Percentiles rank a stretch among this genome's conserved stretches.
Conservation (phyloP, 768 basidiomycete genomes). For the Collybia mongolica region DNA sequence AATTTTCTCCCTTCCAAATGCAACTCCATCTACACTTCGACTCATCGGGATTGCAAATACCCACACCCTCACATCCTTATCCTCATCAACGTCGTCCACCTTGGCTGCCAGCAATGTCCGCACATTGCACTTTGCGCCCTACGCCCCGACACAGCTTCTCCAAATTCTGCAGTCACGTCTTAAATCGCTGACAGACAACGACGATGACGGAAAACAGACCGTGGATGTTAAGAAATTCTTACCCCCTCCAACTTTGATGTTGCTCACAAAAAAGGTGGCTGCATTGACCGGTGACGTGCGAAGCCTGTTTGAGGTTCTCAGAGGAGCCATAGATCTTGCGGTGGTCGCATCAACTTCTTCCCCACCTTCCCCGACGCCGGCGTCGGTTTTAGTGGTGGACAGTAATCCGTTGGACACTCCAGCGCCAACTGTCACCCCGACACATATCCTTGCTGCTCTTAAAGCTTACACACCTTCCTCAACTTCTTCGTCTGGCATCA, state of each 20-base stretch:
- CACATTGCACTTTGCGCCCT: slow-evolving; percentile 82
- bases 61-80: slow-evolving; percentile 73
- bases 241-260: slow-evolving; percentile 58
- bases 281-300: slow-evolving; percentile 83
- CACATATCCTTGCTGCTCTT: slow-evolving; percentile 70
- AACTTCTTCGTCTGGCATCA: slow-evolving; percentile 21
- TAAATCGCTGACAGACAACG: slow-evolving; percentile 41
- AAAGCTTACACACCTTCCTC: slow-evolving; percentile 64
- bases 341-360: slow-evolving; percentile 26
- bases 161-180: slow-evolving; percentile 69
- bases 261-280: slow-evolving; percentile 80
- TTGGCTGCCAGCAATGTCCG: slow-evolving; percentile 40
- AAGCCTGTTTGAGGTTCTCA: slow-evolving; percentile 74
- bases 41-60: slow-evolving; percentile 88
- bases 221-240: slow-evolving; percentile 53
- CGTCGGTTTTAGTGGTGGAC: slow-evolving; percentile 11
- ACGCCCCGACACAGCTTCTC: slow-evolving; percentile 69
- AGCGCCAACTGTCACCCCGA: slow-evolving; percentile 53
- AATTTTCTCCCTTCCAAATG: slow-evolving; percentile 67
- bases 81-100: slow-evolving; percentile 29
- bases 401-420: slow-evolving; percentile 34
- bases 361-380: slow-evolving; percentile 12
- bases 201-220: slow-evolving; percentile 21
- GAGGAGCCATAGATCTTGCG: slow-evolving; percentile 75
- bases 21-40: slow-evolving; percentile 52